phyloP scores from a whole-genome alignment of 371 early-diverging fungal genomes.

The Mortierella sp. region DNA sequence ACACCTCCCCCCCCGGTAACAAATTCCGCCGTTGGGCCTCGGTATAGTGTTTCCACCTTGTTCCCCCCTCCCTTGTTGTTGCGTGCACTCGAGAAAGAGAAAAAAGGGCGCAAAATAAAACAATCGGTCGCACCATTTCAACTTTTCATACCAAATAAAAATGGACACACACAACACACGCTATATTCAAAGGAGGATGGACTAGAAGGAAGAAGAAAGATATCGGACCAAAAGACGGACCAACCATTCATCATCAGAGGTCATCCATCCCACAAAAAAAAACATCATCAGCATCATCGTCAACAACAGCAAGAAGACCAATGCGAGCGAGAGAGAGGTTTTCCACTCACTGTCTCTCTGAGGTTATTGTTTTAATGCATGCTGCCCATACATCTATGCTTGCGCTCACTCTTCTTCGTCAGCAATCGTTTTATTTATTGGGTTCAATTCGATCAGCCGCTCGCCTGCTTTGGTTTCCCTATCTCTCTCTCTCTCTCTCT shows the following conservation, averaged over 20 bases:
- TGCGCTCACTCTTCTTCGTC: slow-evolving; percentile 5
- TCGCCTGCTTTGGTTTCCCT: background rate
- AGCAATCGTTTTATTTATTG: background rate
- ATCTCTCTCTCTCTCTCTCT: background rate
- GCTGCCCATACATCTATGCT: background rate
- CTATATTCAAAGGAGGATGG: background rate
- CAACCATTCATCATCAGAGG: background rate
- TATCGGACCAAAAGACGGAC: background rate
- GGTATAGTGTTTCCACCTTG: background rate
- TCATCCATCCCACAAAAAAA: background rate
- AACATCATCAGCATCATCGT: background rate
- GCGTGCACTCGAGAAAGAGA: background rate
- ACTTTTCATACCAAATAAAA: background rate
- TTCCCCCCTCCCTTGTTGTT: background rate
- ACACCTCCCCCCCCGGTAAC: slow-evolving; percentile 4
- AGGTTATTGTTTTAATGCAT: background rate
- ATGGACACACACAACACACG: background rate
- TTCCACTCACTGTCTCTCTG: background rate
- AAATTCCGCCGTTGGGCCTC: slow-evolving; percentile 17
- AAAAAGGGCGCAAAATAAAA: slow-evolving; percentile 12
- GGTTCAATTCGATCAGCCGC: background rate
- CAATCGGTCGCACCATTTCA: background rate
- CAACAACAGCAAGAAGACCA: background rate
- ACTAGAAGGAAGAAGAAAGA: background rate
- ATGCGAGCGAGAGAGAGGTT: background rate